Evolutionary conservation across 2,329 filamentous ascomycete species (phyloP), one percentile per base, ranked within the genome.

Genomic region (Fusarium brevicatenulatum): DNA sequence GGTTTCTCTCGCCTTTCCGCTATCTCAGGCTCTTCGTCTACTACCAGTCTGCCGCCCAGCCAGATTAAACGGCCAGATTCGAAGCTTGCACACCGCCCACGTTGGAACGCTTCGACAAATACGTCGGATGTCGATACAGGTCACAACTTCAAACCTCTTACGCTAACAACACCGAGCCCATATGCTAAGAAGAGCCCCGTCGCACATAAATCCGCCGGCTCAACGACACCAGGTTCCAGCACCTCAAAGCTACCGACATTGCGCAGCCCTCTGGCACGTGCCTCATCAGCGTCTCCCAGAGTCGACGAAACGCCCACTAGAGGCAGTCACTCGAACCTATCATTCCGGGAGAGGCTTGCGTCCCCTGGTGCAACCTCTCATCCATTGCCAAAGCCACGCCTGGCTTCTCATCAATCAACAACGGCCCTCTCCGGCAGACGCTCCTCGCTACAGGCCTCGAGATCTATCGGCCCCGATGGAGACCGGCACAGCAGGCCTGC

Each of bases 51-150:
- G 7, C 86, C 83, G 4, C 84, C 63, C 76, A 78, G 76, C 61
- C 80, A 76, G 62, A 77, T 83, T 54, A 80, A 86, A 61, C 84
- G 86, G 56, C 83, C 87, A 63, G 78, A 83, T 43, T 83, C 85
- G 4, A 85, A 84, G 16, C 73, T 86, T 39, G 79, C 87, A 64
- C 85, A 88, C 63, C 90, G 92, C 56, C 93, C 93, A 7, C 88
- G 90, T 65, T 96, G 93, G 93, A 95, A 91, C 78, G 78, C 77
- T 16, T 92, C 91, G 36, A 89, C 90, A 10, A 94, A 92, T 76
- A 87, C 89, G 9, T 83, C 83, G 11, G 87, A 90, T 68, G 84
- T 90, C n/a, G 87, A 91, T 37, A 88, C 89, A n/a, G 90, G 91
- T 32, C 91, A 92, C 80, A 89, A 90, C 79, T 92, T 90, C 82